Evolutionary conservation across 441 rosid genomes (phyloP).

Genomic region (Raphanus hybrid): DNA sequence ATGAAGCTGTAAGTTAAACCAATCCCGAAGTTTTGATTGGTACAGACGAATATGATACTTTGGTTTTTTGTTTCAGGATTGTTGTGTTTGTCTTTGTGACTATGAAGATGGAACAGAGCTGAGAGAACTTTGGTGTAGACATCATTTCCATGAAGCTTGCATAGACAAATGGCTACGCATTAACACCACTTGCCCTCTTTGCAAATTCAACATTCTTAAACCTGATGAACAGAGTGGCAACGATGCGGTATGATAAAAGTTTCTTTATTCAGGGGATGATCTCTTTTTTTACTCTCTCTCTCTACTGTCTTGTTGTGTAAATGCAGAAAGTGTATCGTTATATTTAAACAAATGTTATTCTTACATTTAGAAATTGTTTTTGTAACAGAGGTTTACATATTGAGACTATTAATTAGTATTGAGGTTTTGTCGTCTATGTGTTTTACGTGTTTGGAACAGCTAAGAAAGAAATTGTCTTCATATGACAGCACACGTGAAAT

Average conservation of each 20-base stretch:
- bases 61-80: conserved; percentile 48
- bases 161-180: conserved; percentile 63
- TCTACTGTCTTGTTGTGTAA: conserved; percentile 28
- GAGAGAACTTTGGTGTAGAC: conserved; percentile 58
- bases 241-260: too few relatives aligned
- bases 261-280: background rate
- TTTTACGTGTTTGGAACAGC: conserved; percentile 4
- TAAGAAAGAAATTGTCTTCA: conserved; percentile 18
- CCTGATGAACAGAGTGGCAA: conserved; percentile 24
- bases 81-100: conserved; percentile 62
- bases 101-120: conserved; percentile 63
- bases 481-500: conserved; percentile 21
- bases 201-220: conserved; percentile 65
- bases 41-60: conserved; percentile 1
- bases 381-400: background rate
- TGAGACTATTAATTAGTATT: background rate
- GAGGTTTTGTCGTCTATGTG: conserved; percentile 13
- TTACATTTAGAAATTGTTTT: too few relatives aligned
- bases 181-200: conserved; percentile 65
- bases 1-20: conserved; percentile 58
- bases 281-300: background rate
- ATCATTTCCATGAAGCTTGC: conserved; percentile 62
- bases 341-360: background rate
- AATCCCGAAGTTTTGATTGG: background rate
- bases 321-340: conserved; percentile 27